phyloP scores from a whole-genome alignment of 768 basidiomycete species.

The Cystobasidiopsis lactophilus region DNA sequence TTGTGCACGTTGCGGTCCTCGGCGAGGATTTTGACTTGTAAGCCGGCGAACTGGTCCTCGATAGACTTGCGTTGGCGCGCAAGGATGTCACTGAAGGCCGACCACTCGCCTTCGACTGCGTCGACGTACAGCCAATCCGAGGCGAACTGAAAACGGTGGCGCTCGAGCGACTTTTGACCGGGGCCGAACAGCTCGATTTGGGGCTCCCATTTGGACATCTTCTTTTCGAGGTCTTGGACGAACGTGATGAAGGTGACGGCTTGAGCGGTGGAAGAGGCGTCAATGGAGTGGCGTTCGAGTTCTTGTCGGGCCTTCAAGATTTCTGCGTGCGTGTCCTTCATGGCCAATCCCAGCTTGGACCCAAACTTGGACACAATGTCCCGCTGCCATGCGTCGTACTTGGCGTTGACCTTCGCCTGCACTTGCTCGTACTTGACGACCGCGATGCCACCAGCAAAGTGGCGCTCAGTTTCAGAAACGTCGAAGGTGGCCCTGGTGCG shows the following conservation, averaged over 20 bases:
- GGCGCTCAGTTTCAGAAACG: constrained; percentile 75
- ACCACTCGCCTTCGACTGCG: constrained; percentile 93
- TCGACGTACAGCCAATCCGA: constrained; percentile 97
- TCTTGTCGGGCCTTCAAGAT: constrained; percentile 87
- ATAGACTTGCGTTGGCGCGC: constrained; percentile 96
- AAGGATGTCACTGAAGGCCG: constrained; percentile 90
- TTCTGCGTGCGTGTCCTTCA: constrained; percentile 92
- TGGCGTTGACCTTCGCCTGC: constrained; percentile 88
- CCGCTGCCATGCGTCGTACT: constrained; percentile 94
- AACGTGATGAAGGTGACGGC: constrained; percentile 98
- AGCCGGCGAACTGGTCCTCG: constrained; percentile 87
- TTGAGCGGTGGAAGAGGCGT: constrained; percentile 79
- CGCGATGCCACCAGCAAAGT: constrained; percentile 57
- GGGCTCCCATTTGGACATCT: constrained; percentile 86
- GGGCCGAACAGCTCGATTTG: constrained; percentile 85
- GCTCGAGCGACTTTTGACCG: constrained; percentile 90
- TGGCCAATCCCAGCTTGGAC: constrained; percentile 69
- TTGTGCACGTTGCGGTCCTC: constrained; percentile 96
- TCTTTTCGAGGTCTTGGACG: constrained; percentile 94
- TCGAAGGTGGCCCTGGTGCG: constrained; percentile 91
- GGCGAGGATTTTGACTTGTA: constrained; percentile 98
- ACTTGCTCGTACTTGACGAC: constrained; percentile 96
- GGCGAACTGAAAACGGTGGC: constrained; percentile 89
- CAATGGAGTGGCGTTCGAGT: constrained; percentile 87
- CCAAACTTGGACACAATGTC: constrained; percentile 86